Conservation (phyloP, 2,329 filamentous ascomycete species). For the Stachybotrys elegans region DNA sequence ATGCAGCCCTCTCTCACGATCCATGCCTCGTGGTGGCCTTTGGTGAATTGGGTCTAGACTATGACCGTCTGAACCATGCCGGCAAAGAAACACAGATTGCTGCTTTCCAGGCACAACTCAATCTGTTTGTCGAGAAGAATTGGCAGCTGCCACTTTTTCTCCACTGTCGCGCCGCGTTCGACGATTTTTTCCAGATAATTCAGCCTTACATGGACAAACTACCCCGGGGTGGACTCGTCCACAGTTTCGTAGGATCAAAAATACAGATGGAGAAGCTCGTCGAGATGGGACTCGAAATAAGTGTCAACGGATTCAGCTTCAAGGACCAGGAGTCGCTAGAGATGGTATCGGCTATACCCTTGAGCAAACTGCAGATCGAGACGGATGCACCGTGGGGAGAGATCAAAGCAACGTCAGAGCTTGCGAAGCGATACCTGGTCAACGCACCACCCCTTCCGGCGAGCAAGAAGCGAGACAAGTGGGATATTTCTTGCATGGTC, state of each 20-base stretch:
- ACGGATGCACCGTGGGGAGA: constrained; percentile 22
- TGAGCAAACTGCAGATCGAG: constrained; percentile 17
- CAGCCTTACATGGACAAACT: constrained; percentile 27
- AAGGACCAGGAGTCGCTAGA: constrained; percentile 15
- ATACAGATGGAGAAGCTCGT: constrained; percentile 19
- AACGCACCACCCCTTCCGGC: constrained; percentile 30
- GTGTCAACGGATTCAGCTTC: constrained; percentile 44
- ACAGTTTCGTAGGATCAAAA: constrained; percentile 18
- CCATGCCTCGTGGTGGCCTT: constrained; percentile 34
- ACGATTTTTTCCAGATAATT: constrained; percentile 27
- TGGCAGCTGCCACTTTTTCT: constrained; percentile 20
- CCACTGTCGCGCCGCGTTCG: constrained; percentile 20
- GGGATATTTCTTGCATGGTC: constrained; percentile 37
- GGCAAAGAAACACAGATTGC: constrained; percentile 25
- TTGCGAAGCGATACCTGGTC: constrained; percentile 34
- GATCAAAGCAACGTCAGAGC: constrained; percentile 16
- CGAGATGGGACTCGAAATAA: constrained; percentile 15
- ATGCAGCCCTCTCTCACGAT: constrained; percentile 16
- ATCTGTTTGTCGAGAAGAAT: constrained; percentile 16
- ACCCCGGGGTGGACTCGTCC: constrained; percentile 16
- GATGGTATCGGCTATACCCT: constrained; percentile 17
- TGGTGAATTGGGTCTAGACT: constrained; percentile 46
- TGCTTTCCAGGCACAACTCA: constrained; percentile 17
- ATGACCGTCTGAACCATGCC: constrained; percentile 38
- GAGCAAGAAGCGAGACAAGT: constrained; percentile 46